These are phyloP conservation scores for Amaranthus palmeri DNA, from an alignment of 148 eudicot species.

Conservation along the genomic window DNA sequence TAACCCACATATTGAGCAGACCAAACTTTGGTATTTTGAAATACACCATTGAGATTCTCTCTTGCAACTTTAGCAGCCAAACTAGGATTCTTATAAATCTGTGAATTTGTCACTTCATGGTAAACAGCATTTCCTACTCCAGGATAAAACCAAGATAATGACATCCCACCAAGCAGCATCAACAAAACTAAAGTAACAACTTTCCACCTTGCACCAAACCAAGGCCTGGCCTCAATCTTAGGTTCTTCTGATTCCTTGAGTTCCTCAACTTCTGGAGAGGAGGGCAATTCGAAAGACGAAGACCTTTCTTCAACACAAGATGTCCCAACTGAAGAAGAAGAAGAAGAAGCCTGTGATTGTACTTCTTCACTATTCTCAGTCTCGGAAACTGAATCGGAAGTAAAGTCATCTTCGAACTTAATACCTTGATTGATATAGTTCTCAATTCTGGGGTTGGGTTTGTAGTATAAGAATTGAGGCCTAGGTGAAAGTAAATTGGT, in stretches of 20 bases:
- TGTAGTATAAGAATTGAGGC: conserved; percentile 85
- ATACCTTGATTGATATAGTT: conserved; percentile 37
- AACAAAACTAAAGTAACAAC: conserved; percentile 40
- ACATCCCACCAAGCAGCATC: conserved; percentile 35
- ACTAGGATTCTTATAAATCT: conserved; percentile 26
- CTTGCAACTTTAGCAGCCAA: conserved; percentile 30
- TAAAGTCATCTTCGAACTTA: conserved; percentile 45
- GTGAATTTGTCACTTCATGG: conserved; percentile 30
- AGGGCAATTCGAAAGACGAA: conserved; percentile 12
- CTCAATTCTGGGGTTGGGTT: conserved; percentile 56
- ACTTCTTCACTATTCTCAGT: conserved; percentile 47
- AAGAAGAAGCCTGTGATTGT: conserved; percentile 32
- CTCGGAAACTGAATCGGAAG: conserved; percentile 50
- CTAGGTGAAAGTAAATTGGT: conserved; percentile 83
- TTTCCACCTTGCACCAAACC: conserved; percentile 32
- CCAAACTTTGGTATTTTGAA: conserved; percentile 32
- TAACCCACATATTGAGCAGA: conserved; percentile 33
- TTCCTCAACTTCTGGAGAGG: conserved; percentile 11
- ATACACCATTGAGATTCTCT: conserved; percentile 26
- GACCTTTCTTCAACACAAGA: background rate
- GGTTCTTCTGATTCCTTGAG: conserved; percentile 21
- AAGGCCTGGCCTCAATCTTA: conserved; percentile 18
- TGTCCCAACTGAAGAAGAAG: conserved; percentile 18
- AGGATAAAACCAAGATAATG: conserved; percentile 32
- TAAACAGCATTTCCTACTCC: conserved; percentile 14